Conservation (phyloP, 371 early-diverging fungal species). For the Mortierella sp. region DNA sequence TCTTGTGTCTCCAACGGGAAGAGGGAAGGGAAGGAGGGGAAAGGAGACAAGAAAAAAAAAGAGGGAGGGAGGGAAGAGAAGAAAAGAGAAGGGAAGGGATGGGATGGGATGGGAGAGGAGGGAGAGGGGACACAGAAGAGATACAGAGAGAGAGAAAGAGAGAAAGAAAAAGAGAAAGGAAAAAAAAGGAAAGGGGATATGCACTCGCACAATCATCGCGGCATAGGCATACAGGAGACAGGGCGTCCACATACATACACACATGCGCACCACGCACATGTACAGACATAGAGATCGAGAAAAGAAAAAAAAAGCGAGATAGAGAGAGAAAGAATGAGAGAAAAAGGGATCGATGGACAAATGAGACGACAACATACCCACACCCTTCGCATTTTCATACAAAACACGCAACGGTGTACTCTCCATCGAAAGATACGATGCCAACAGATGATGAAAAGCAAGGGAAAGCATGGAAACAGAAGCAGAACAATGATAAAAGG, state of each 20-base stretch:
- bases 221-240: no score
- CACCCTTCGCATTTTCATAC: no score
- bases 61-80: background rate
- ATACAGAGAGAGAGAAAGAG: background rate
- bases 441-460: no score
- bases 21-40: background rate
- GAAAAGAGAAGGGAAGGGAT: background rate
- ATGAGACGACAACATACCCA: no score
- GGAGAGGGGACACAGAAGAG: background rate
- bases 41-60: background rate
- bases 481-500: no score
- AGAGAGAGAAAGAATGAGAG: background rate
- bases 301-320: background rate
- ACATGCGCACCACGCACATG: background rate
- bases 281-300: background rate
- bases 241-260: no score
- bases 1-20: background rate
- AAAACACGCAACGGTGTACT: no score
- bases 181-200: background rate
- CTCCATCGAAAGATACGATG: no score
- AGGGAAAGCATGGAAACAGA: no score
- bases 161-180: background rate
- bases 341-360: no score
- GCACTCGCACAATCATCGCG: no score
- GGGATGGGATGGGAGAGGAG: background rate